A percentile compares a stretch with the other conserved stretches of the same genome.
Conservation (phyloP, 2,329 filamentous ascomycete genomes). For the Curvularia verruculosa region DNA sequence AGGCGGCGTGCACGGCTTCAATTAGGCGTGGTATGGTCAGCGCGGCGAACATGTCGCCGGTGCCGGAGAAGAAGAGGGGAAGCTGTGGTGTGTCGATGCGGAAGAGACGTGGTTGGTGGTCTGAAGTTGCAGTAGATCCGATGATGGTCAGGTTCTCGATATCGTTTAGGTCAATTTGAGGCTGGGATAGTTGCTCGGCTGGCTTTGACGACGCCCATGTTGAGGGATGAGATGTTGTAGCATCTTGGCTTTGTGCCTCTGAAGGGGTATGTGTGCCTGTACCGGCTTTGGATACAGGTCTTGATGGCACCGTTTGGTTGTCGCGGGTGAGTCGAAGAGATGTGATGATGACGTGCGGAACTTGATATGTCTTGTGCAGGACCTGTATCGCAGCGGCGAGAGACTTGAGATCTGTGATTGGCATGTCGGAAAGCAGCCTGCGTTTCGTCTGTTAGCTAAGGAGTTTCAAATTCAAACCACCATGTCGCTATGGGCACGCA, state of each 20-base stretch:
- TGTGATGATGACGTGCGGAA: slow-evolving; percentile 92
- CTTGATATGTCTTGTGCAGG: slow-evolving; percentile 74
- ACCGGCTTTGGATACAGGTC: slow-evolving; percentile 42
- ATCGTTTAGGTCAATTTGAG: slow-evolving; percentile 9
- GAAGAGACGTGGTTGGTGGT: slow-evolving; percentile 78
- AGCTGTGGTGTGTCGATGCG: slow-evolving; percentile 84
- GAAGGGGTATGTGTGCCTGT: slow-evolving; percentile 33
- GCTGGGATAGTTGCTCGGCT: background rate
- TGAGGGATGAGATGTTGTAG: background rate
- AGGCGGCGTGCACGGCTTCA: slow-evolving; percentile 69
- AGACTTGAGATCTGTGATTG: slow-evolving; percentile 75
- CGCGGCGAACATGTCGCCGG: slow-evolving; percentile 97
- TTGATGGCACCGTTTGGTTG: slow-evolving; percentile 52
- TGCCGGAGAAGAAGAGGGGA: slow-evolving; percentile 94
- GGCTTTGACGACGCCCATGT: slow-evolving; percentile 15
- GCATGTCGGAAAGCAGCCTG: slow-evolving; percentile 82
- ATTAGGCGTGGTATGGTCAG: slow-evolving; percentile 86
- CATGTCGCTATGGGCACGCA: slow-evolving; percentile 52
- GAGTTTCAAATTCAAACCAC: too few relatives aligned
- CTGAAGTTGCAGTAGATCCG: slow-evolving; percentile 73
- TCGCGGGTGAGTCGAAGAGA: slow-evolving; percentile 73
- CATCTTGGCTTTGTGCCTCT: slow-evolving; percentile 14
- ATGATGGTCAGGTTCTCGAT: slow-evolving; percentile 68
- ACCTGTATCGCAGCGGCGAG: slow-evolving; percentile 76
- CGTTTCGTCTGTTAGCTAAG: slow-evolving; percentile 5